Evolutionary conservation across 1,139 yeast genomes (phyloP).

Genomic region (Ogataea hybrid): DNA sequence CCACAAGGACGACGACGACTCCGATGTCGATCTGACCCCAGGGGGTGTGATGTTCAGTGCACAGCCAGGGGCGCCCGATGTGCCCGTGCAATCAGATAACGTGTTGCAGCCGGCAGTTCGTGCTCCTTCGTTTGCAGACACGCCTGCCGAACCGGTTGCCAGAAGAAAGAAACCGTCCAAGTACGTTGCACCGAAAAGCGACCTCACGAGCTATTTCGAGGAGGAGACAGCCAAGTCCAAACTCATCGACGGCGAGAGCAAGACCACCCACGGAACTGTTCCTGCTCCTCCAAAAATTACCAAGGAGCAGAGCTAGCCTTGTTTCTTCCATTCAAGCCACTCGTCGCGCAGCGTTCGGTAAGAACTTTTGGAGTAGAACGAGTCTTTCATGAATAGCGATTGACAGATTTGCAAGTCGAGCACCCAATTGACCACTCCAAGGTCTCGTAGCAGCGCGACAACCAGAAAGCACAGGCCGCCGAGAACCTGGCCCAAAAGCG

Average conservation of each 20-base stretch:
- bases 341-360: constrained; percentile 20
- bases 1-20: constrained; percentile 8
- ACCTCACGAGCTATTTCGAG: constrained; percentile 27
- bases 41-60: constrained; percentile 26
- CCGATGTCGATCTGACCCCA: constrained; percentile 21
- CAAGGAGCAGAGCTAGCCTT: constrained; percentile 1
- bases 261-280: constrained; percentile 15
- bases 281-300: constrained; percentile 25
- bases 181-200: constrained; percentile 12
- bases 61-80: not conserved
- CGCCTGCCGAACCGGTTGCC: constrained; percentile 11
- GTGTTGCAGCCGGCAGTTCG: constrained; percentile 19
- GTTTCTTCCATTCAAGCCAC: constrained; percentile 25
- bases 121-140: constrained; percentile 23
- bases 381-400: constrained; percentile 54
- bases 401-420: constrained; percentile 47
- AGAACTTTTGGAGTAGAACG: constrained; percentile 20
- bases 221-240: constrained; percentile 29
- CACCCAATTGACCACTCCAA: constrained; percentile 61
- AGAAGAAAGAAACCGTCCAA: constrained; percentile 18
- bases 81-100: constrained; percentile 12
- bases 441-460: constrained; percentile 52
- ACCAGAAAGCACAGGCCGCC: constrained; percentile 60
- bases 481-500: constrained; percentile 54
- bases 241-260: constrained; percentile 25